phyloP scores from a whole-genome alignment of 106 monocot genomes.

The Dendrobium officinale region DNA sequence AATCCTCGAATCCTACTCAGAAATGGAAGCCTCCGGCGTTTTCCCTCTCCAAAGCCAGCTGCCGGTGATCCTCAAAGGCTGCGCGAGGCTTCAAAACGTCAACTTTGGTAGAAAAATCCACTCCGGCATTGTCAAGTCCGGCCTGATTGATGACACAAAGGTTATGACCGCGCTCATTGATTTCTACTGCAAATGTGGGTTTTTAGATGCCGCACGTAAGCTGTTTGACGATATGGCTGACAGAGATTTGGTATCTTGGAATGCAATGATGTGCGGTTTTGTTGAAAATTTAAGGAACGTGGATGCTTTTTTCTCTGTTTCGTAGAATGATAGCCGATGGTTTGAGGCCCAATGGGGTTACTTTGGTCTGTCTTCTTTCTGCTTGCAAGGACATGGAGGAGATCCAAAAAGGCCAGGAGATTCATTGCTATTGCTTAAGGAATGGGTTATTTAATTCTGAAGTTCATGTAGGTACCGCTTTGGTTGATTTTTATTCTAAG shows the following conservation, averaged over 20 bases:
- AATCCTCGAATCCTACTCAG: conserved; percentile 17
- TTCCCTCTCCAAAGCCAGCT: neutral
- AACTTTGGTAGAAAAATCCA: conserved; percentile 14
- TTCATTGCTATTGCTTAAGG: conserved; percentile 29
- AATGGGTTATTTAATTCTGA: conserved; percentile 16
- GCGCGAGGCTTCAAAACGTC: conserved; percentile 16
- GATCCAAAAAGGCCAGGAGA: conserved; percentile 11
- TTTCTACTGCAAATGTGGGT: conserved; percentile 26
- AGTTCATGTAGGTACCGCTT: conserved; percentile 19
- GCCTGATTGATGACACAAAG: conserved; percentile 5
- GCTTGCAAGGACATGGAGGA: conserved; percentile 13
- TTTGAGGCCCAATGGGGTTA: conserved; percentile 14
- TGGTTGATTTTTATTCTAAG: conserved; percentile 26
- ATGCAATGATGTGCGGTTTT: conserved; percentile 11
- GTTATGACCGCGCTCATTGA: conserved; percentile 20
- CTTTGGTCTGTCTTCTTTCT: conserved; percentile 17
- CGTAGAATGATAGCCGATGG: conserved; percentile 15
- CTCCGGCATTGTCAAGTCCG: neutral
- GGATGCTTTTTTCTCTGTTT: conserved; percentile 16
- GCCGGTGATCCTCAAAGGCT: conserved; percentile 25
- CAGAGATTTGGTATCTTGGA: conserved; percentile 18
- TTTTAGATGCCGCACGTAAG: neutral
- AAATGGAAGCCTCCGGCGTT: conserved; percentile 11
- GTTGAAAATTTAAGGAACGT: conserved; percentile 9
- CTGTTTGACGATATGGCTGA: conserved; percentile 14